phyloP scores from a whole-genome alignment of 2,329 filamentous ascomycete genomes.

The Sarocladiaceae sp. region DNA sequence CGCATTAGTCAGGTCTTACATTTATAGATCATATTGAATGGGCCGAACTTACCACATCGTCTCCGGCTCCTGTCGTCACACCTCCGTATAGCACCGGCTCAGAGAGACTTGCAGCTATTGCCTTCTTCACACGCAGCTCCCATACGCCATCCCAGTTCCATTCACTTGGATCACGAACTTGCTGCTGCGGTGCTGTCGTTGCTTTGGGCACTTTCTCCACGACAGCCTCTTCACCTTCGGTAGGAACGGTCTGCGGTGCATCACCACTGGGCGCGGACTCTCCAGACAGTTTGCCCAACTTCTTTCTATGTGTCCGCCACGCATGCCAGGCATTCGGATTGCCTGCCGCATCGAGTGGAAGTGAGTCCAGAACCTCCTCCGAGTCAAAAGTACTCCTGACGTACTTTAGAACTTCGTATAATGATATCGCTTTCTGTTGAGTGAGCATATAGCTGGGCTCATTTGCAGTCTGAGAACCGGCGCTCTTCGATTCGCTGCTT shows the following conservation, averaged over 20 bases:
- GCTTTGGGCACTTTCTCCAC: not conserved
- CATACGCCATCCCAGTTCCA: conserved; percentile 99
- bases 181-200: conserved; percentile 15
- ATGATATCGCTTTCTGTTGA: conserved; percentile 42
- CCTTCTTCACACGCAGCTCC: conserved; percentile 82
- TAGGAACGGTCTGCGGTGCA: conserved; percentile 11
- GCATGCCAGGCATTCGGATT: conserved; percentile 94
- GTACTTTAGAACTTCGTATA: conserved; percentile 71
- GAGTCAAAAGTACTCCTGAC: conserved; percentile 79
- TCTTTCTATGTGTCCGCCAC: conserved; percentile 68
- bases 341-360: conserved; percentile 77
- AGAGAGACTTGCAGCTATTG: conserved; percentile 70
- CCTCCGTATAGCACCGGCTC: conserved; percentile 76
- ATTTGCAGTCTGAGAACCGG: conserved; percentile 20
- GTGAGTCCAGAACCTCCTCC: conserved; percentile 68
- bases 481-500: conserved; percentile 8
- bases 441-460: conserved; percentile 37
- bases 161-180: conserved; percentile 61
- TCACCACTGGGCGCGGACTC: not conserved
- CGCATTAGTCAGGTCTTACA: no score
- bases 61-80: conserved; percentile 47
- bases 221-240: not conserved
- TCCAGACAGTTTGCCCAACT: conserved; percentile 21
- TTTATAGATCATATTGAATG: no score
- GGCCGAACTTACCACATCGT: conserved; percentile 63